Conservation (phyloP, 176 grass and related monocot genomes). For the Cymbopogon citratus region DNA sequence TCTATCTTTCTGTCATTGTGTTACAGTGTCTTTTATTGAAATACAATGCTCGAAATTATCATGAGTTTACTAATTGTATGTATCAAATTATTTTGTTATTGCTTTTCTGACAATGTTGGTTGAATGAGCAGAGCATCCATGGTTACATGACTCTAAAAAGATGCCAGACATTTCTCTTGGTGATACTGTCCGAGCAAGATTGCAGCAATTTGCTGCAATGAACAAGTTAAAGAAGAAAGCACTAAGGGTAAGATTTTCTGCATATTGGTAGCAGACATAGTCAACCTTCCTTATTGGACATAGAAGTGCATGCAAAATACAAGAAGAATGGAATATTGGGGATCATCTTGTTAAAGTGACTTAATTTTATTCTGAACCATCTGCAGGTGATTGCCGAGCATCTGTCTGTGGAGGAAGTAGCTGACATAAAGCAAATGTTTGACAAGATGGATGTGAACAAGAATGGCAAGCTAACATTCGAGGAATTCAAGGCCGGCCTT, state of each 20-base stretch:
- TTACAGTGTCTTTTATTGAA: background rate
- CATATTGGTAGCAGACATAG: background rate
- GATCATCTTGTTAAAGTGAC: background rate
- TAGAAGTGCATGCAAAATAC: background rate
- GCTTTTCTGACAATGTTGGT: constrained; percentile 4
- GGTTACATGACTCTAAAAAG: constrained; percentile 82
- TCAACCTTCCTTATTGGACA: constrained; percentile 5
- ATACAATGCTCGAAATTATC: background rate
- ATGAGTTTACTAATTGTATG: background rate
- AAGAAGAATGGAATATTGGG: background rate
- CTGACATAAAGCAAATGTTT: constrained; percentile 80
- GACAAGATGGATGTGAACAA: constrained; percentile 64
- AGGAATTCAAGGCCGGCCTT: constrained; percentile 73
- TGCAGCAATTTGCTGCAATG: constrained; percentile 96
- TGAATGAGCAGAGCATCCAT: constrained; percentile 73
- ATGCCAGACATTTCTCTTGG: constrained; percentile 83
- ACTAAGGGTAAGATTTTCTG: constrained; percentile 57
- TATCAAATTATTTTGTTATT: background rate
- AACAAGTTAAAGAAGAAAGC: constrained; percentile 99
- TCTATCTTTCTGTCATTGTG: background rate
- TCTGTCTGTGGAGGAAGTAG: constrained; percentile 85
- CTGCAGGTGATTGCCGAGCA: constrained; percentile 80
- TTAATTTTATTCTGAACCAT: constrained; percentile 10
- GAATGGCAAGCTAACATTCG: constrained; percentile 63
- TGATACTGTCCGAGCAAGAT: constrained; percentile 65